Evolutionary conservation across 2,329 filamentous ascomycete species (phyloP), one percentile per base, ranked within the genome.

Genomic region (Fusarium stilboides): DNA sequence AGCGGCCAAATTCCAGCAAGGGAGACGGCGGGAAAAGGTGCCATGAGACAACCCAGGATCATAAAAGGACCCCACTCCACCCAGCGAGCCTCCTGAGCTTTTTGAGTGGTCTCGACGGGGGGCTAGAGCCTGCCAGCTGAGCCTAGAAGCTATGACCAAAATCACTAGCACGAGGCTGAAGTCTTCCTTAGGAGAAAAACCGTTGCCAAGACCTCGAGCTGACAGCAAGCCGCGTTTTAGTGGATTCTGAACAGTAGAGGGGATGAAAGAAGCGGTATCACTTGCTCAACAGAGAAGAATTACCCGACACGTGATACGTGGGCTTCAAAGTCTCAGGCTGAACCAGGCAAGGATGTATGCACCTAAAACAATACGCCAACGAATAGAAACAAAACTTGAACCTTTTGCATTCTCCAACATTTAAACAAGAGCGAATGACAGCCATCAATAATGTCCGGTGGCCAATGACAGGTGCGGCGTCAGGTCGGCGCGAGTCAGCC

Each of bases 141-240:
- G 64, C 64, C 52, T 58, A 65, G 45, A 62, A 65, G 60, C 20
- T 8, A 43, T 53, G 42, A 20, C 68, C 65, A 56, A 46, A 40
- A 34, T 44, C 45, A 37, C 68, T 69, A 71, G 68, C 59, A 70
- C 68, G 68, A 70, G 68, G 68, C 68, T 70, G 68, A 65, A 44
- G 33, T 44, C 26, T 37, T 43, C 22, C 9, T 22, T 55, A 19
- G 49, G 24, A 46, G 37, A 17, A 42, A 68, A 65, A 58, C 68
- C 68, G 64, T 70, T 70, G 68, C 68, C 68, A 71, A 70, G 68
- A 57, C 34, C 24, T 34, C 24, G 45, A 65, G 62, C 53, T 65
- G 45, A 43, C 42, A 28, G 42, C 37, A 53, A 65, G 53, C 62
- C 53, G 46, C 46, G 52, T 42, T 33, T 51, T 40, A 47, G 43